A percentile compares a stretch with the other conserved stretches of the same genome.
These are phyloP conservation scores for Plasmopara viticola DNA, from an alignment of 352 stramenopile species.

Conservation along the genomic window DNA sequence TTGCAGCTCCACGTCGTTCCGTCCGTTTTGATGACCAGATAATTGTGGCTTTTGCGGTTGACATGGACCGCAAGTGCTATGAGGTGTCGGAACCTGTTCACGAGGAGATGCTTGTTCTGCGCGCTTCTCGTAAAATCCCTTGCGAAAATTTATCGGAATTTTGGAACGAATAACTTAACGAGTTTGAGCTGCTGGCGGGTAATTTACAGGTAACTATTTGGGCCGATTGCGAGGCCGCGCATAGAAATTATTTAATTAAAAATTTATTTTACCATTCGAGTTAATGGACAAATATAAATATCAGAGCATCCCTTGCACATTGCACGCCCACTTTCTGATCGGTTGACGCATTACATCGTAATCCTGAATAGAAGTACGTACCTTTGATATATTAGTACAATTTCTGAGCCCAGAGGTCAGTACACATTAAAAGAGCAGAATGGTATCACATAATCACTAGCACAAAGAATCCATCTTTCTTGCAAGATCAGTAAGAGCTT, in stretches of 20 bases:
- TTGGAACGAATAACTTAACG: slow-evolving; percentile 38
- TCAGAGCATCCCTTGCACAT: too few relatives aligned
- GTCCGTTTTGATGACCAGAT: slow-evolving; percentile 64
- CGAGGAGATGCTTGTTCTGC: slow-evolving; percentile 76
- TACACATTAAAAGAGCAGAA: too few relatives aligned
- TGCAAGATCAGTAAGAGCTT: too few relatives aligned
- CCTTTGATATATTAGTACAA: too few relatives aligned
- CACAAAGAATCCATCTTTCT: too few relatives aligned
- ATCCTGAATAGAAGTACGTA: too few relatives aligned
- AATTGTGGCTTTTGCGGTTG: slow-evolving; percentile 35
- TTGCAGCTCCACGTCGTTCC: slow-evolving; percentile 13
- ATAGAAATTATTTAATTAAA: slow-evolving; percentile 30
- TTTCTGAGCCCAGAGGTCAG: too few relatives aligned
- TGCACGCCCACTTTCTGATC: too few relatives aligned
- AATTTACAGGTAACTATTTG: slow-evolving; percentile 9
- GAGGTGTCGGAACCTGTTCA: slow-evolving; percentile 42
- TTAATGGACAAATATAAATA: too few relatives aligned
- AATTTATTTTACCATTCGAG: neutral
- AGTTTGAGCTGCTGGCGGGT: neutral
- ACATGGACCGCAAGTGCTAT: slow-evolving; percentile 60
- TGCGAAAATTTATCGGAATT: slow-evolving; percentile 72
- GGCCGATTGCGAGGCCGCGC: slow-evolving; percentile 15
- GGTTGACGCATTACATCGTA: too few relatives aligned
- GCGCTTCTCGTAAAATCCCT: slow-evolving; percentile 62
- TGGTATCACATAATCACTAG: too few relatives aligned